Evolutionary conservation across 768 basidiomycete genomes (phyloP).

Genomic region (Termitomyces sp.): DNA sequence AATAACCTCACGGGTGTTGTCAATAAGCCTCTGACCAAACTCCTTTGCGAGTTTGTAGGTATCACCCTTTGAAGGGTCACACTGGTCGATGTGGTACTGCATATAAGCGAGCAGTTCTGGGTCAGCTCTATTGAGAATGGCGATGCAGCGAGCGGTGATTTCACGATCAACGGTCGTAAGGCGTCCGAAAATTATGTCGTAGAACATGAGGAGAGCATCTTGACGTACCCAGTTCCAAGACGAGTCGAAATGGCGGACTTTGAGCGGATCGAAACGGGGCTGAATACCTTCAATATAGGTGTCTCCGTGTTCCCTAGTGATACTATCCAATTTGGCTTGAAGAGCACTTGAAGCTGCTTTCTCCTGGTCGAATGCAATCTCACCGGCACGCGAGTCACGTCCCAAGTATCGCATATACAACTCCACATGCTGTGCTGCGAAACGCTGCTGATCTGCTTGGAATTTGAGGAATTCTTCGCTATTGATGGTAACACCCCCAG

Average conservation of each 20-base stretch:
- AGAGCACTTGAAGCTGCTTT: slow-evolving; percentile 67
- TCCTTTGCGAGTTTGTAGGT: slow-evolving; percentile 95
- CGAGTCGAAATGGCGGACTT: slow-evolving; percentile 97
- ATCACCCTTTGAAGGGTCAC: slow-evolving; percentile 76
- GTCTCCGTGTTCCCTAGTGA: slow-evolving; percentile 90
- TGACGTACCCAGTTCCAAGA: slow-evolving; percentile 99
- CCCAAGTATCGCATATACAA: slow-evolving; percentile 96
- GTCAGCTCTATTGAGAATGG: slow-evolving; percentile 96
- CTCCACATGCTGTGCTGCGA: slow-evolving; percentile 90
- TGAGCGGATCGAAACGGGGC: slow-evolving; percentile 89
- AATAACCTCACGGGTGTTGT: slow-evolving; percentile 86
- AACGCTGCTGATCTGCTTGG: slow-evolving; percentile 87
- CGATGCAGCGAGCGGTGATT: slow-evolving; percentile 94
- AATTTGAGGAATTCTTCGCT: slow-evolving; percentile 98
- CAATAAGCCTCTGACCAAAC: slow-evolving; percentile 92
- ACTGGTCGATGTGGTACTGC: slow-evolving; percentile 90
- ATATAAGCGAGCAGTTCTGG: slow-evolving; percentile 88
- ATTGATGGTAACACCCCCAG: slow-evolving; percentile 87
- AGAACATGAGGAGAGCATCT: slow-evolving; percentile 94
- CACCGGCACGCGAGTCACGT: slow-evolving; percentile 89
- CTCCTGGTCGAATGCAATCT: slow-evolving; percentile 83
- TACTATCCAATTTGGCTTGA: slow-evolving; percentile 83
- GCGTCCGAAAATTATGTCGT: slow-evolving; percentile 95
- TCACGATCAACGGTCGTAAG: slow-evolving; percentile 93
- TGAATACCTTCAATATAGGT: slow-evolving; percentile 91